phyloP scores from a whole-genome alignment of 2,329 filamentous ascomycete genomes.

The Grosmannia serpens region DNA sequence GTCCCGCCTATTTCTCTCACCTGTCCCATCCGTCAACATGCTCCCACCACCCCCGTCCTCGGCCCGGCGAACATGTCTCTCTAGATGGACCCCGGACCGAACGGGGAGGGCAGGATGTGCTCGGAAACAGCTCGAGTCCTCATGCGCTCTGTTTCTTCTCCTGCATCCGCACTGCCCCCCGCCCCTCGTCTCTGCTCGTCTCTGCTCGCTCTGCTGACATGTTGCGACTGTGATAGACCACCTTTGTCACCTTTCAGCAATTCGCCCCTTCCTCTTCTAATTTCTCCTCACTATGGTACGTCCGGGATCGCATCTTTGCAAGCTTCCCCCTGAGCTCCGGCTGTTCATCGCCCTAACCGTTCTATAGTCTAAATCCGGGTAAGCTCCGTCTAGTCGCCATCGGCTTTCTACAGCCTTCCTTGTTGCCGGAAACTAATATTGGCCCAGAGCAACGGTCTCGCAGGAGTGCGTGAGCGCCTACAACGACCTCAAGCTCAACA shows the following conservation, averaged over 20 bases:
- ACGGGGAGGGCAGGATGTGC: background rate
- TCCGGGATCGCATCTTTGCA: background rate
- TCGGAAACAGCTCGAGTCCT: background rate
- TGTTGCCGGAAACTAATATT: background rate
- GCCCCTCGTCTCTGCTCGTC: background rate
- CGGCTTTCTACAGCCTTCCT: background rate
- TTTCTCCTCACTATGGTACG: background rate
- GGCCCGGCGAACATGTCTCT: background rate
- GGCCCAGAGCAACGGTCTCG: slow-evolving; percentile 54
- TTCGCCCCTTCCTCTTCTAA: background rate
- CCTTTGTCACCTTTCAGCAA: background rate
- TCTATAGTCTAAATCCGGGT: slow-evolving; percentile 5
- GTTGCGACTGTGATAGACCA: background rate
- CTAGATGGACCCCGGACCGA: background rate
- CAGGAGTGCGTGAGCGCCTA: slow-evolving; percentile 60
- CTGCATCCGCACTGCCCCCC: background rate
- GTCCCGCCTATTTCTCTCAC: background rate
- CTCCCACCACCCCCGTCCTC: background rate
- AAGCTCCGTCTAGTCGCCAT: background rate
- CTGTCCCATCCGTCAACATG: background rate
- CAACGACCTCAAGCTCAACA: slow-evolving; percentile 75
- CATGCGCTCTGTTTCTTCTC: background rate
- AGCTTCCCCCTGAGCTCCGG: background rate
- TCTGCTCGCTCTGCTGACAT: background rate
- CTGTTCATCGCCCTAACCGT: background rate